Percentiles rank a stretch among this genome's conserved stretches.
These are phyloP conservation scores for Saitozyma sp. DNA, from an alignment of 768 basidiomycete genomes.

Conservation along the genomic window DNA sequence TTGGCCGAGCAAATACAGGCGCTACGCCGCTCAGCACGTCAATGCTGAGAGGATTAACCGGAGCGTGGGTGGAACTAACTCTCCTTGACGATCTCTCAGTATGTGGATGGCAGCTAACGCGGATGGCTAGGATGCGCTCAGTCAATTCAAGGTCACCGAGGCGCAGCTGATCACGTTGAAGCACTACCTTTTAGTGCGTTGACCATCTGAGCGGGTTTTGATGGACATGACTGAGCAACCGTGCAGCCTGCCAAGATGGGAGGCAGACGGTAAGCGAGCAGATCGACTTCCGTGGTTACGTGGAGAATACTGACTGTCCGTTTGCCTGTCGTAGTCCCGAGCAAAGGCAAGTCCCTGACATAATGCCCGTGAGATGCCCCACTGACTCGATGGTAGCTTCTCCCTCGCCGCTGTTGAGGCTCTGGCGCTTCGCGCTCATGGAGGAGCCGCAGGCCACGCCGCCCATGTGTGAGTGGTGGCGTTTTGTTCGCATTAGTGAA, in stretches of 20 bases:
- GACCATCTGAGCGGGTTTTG: not conserved
- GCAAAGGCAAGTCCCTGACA: not conserved
- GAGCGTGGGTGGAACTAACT: slow-evolving; percentile 17
- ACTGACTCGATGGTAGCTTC: not conserved
- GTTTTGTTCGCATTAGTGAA: not conserved
- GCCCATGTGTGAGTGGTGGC: slow-evolving; percentile 3
- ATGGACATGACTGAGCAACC: not conserved
- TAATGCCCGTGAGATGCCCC: not conserved
- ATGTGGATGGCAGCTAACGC: not conserved
- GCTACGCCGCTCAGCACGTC: not conserved
- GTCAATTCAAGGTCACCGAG: slow-evolving; percentile 21
- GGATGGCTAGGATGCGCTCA: slow-evolving; percentile 19
- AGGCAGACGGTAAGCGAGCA: too few relatives aligned
- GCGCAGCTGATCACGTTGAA: slow-evolving; percentile 26
- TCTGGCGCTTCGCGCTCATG: slow-evolving; percentile 2
- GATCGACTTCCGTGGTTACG: not conserved
- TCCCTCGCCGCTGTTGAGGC: not conserved
- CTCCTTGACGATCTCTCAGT: not conserved
- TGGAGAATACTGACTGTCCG: too few relatives aligned
- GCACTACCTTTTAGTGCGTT: slow-evolving; percentile 23
- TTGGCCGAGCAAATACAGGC: slow-evolving; percentile 12
- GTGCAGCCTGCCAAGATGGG: not conserved
- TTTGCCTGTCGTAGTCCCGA: not conserved
- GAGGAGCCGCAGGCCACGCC: slow-evolving; percentile 1
- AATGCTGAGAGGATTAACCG: slow-evolving; percentile 5